Conservation (phyloP, 1,284 basidiomycete species). For the Exobasidium cylindrosporum region DNA sequence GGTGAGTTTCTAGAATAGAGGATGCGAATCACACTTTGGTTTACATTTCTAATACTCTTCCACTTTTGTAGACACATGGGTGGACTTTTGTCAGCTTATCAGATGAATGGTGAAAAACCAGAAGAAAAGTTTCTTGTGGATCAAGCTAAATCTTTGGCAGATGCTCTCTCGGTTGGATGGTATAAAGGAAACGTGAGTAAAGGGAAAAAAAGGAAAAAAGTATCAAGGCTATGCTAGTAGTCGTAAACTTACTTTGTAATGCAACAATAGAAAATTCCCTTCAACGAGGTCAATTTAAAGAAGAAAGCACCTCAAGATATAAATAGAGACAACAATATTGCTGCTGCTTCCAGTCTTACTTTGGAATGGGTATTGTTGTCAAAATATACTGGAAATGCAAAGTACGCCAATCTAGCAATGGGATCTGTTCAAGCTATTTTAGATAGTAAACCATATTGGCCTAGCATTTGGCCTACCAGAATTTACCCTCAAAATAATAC, state of each 20-base stretch:
- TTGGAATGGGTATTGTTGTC: constrained; percentile 39
- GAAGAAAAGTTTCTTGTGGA: constrained; percentile 15
- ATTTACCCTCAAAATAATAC: constrained; percentile 18
- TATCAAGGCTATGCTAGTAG: neutral
- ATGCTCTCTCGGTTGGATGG: constrained; percentile 13
- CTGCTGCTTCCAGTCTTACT: constrained; percentile 37
- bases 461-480: constrained; percentile 31
- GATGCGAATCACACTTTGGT: too few species aligned
- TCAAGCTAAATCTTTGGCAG: constrained; percentile 15
- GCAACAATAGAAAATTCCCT: constrained; percentile 28
- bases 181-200: too few species aligned
- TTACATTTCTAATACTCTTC: too few species aligned
- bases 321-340: constrained; percentile 25
- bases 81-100: constrained; percentile 38
- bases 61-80: too few species aligned
- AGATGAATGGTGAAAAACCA: constrained; percentile 21
- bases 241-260: too few species aligned
- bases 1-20: too few species aligned
- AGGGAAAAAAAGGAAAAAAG: too few species aligned
- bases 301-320: constrained; percentile 14
- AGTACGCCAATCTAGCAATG: constrained; percentile 28
- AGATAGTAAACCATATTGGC: constrained; percentile 24
- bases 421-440: constrained; percentile 34
- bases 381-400: constrained; percentile 30
- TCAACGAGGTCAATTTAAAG: constrained; percentile 36